phyloP scores from a whole-genome alignment of 2,329 filamentous ascomycete genomes.

The Colletotrichum lini region DNA sequence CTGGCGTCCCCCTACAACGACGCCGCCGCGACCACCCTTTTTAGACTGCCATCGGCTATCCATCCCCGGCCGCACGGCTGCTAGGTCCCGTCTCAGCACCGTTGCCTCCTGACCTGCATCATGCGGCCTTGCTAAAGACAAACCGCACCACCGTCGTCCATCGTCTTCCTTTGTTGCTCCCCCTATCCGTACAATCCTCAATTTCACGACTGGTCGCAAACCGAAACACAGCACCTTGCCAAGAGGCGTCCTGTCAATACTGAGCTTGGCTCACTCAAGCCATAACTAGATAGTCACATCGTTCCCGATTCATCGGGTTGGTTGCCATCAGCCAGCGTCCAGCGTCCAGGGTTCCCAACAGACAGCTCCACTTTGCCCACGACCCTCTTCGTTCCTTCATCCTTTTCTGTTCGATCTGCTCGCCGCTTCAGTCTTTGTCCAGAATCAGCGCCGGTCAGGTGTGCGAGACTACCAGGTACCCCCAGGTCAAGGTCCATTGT shows the following conservation, averaged over 20 bases:
- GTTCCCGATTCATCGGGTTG: conserved; percentile 19
- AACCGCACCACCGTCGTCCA: conserved; percentile 11
- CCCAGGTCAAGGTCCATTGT: conserved; percentile 29
- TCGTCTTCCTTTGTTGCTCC: conserved; percentile 16
- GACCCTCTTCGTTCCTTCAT: conserved; percentile 18
- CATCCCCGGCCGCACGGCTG: conserved; percentile 22
- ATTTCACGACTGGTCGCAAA: not conserved
- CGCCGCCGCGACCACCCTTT: not conserved
- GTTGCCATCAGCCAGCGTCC: conserved; percentile 18
- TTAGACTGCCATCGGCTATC: conserved; percentile 2
- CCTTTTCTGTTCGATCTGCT: conserved; percentile 18
- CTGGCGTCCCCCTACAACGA: conserved; percentile 10
- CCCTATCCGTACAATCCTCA: not conserved
- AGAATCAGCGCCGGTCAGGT: conserved; percentile 2
- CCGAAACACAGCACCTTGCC: conserved; percentile 19
- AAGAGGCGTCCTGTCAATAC: not conserved
- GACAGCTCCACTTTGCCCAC: conserved; percentile 20
- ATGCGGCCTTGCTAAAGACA: conserved; percentile 37
- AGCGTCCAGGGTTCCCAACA: conserved; percentile 2
- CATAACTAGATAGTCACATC: conserved; percentile 6
- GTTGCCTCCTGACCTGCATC: conserved; percentile 32
- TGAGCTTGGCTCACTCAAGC: not conserved
- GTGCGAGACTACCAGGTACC: conserved; percentile 2
- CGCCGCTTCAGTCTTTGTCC: conserved; percentile 13
- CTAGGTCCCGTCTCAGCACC: conserved; percentile 18